These are phyloP conservation scores for Luvunga scandens DNA, from an alignment of 345 rosid genomes.

Conservation along the genomic window DNA sequence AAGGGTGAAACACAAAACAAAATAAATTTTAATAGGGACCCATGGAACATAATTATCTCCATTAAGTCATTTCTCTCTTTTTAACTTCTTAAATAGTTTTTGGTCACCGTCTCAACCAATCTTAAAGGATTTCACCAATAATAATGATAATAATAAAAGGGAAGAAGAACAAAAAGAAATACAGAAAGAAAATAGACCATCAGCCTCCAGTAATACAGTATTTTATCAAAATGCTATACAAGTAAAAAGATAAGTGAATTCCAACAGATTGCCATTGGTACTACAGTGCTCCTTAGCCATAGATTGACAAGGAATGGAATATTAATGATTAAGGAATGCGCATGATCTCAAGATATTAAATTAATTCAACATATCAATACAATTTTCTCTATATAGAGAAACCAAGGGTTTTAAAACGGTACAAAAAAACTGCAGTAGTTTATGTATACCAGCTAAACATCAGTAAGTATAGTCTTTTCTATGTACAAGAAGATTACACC, in stretches of 20 bases:
- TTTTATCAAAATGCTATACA: background rate
- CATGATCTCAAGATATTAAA: background rate
- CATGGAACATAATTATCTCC: background rate
- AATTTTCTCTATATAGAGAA: background rate
- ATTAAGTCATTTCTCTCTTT: background rate
- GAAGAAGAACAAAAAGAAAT: no score
- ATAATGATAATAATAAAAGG: no score
- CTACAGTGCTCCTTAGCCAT: background rate
- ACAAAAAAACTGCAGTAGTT: background rate
- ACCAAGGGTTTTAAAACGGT: background rate
- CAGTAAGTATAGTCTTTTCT: background rate
- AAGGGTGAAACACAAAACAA: background rate
- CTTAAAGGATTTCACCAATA: no score
- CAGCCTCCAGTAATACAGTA: background rate
- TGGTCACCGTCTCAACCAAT: no score
- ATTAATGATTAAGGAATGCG: background rate
- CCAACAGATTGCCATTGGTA: background rate
- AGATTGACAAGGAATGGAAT: background rate
- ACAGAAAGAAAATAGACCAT: no score
- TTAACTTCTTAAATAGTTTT: background rate
- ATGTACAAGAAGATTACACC: conserved; percentile 4
- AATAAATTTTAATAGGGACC: background rate
- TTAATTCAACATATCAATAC: no score
- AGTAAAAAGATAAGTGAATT: background rate
- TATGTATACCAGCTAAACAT: background rate